These are phyloP conservation scores for Beta macrorhiza DNA, from an alignment of 179 eudicot genomes.

Conservation along the genomic window DNA sequence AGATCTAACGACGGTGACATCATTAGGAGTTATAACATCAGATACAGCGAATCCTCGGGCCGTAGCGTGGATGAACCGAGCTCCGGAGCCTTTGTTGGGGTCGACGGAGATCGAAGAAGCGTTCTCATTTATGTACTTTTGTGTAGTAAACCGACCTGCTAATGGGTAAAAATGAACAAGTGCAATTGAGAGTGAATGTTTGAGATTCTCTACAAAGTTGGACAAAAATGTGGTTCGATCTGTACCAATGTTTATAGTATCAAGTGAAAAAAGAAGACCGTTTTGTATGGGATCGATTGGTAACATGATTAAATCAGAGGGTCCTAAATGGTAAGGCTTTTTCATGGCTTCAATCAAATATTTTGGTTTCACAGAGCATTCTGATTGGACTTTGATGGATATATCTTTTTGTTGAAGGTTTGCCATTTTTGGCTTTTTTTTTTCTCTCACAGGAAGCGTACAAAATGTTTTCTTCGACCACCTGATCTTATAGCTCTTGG, in stretches of 20 bases:
- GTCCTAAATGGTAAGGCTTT: background rate
- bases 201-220: background rate
- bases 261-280: slow-evolving; percentile 15
- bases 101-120: slow-evolving; percentile 12
- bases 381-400: background rate
- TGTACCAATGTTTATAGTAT: no score
- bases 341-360: background rate
- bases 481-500: no score
- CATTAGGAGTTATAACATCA: background rate
- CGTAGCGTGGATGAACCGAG: slow-evolving; percentile 12
- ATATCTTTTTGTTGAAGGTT: background rate
- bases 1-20: background rate
- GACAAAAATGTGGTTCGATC: background rate
- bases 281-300: slow-evolving; percentile 19
- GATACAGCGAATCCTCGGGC: background rate
- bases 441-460: no score
- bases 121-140: background rate
- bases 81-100: slow-evolving; percentile 22
- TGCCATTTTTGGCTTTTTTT: background rate
- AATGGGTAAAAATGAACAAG: slow-evolving; percentile 21
- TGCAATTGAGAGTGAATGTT: slow-evolving; percentile 11
- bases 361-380: slow-evolving; percentile 22
- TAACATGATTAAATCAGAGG: background rate
- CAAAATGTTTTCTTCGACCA: no score
- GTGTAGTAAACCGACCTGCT: slow-evolving; percentile 14